These are phyloP conservation scores for Ramaria sp. DNA, from an alignment of 768 basidiomycete genomes.

Conservation along the genomic window DNA sequence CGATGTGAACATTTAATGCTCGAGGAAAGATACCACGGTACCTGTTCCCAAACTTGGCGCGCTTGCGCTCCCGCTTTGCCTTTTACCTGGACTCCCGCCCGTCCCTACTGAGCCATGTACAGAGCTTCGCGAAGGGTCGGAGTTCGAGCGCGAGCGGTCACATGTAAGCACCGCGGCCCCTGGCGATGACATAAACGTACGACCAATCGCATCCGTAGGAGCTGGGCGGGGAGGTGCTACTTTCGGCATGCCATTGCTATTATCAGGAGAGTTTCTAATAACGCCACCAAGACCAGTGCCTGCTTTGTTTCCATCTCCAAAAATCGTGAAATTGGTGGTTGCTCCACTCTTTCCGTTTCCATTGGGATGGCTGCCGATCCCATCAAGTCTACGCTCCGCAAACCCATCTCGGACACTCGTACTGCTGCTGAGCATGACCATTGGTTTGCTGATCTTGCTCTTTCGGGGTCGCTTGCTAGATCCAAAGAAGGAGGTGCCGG, in stretches of 20 bases:
- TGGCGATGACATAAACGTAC: background rate
- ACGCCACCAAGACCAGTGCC: background rate
- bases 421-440: background rate
- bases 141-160: background rate
- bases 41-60: background rate
- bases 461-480: conserved; percentile 9
- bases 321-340: background rate
- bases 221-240: background rate
- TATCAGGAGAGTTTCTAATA: background rate
- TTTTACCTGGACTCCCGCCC: background rate
- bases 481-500: background rate
- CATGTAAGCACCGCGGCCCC: background rate
- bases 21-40: background rate
- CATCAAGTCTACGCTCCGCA: background rate
- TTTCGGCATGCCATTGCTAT: background rate
- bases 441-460: conserved; percentile 4
- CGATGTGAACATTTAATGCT: background rate
- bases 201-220: background rate
- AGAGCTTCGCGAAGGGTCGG: background rate
- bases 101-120: background rate
- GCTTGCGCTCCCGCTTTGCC: background rate
- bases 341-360: background rate
- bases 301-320: background rate
- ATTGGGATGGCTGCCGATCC: background rate
- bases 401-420: background rate